Percentiles rank a stretch among this genome's conserved stretches.
These are phyloP conservation scores for Baorangia bicolor DNA, from an alignment of 768 basidiomycete species.

Conservation along the genomic window DNA sequence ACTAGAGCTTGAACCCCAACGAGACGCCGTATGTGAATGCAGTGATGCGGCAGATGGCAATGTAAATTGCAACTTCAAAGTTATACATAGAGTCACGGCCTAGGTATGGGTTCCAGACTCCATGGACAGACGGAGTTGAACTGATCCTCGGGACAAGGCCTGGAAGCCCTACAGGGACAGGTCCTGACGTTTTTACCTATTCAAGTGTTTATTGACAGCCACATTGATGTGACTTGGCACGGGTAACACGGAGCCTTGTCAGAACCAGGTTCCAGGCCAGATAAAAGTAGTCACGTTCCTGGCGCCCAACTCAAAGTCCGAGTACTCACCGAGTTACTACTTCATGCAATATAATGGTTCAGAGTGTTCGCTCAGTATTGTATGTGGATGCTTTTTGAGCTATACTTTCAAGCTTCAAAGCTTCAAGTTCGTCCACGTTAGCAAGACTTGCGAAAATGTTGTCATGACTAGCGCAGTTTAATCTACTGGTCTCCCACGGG, in stretches of 20 bases:
- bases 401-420: neutral
- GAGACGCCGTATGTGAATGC: neutral
- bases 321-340: too few species aligned
- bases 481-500: neutral
- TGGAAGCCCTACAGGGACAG: neutral
- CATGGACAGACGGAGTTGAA: neutral
- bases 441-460: neutral
- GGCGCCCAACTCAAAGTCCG: neutral
- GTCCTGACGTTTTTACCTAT: too few species aligned
- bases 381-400: neutral
- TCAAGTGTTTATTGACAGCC: neutral
- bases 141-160: neutral
- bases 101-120: neutral
- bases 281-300: too few species aligned
- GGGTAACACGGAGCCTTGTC: too few species aligned
- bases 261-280: too few species aligned
- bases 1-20: neutral
- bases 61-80: neutral
- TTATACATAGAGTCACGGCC: neutral
- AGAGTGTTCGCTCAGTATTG: neutral
- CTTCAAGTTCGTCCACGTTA: neutral
- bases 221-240: neutral
- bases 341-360: too few species aligned
- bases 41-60: neutral
- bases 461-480: neutral